Evolutionary conservation across 257 asterid genomes (phyloP).

Genomic region (Solanum commersonii): DNA sequence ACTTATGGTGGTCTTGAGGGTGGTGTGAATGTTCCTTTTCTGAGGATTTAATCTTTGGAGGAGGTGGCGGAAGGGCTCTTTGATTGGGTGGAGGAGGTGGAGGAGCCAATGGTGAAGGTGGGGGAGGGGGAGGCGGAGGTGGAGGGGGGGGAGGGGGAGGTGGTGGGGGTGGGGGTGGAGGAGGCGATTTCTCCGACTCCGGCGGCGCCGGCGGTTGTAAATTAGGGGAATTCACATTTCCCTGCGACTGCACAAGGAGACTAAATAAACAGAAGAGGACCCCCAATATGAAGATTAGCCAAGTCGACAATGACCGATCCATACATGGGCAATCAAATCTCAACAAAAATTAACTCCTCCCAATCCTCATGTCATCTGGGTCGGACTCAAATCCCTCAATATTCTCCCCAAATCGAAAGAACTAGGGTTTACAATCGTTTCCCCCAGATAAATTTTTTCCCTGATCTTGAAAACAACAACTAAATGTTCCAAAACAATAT

Average conservation of each 20-base stretch:
- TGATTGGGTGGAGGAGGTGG: slow-evolving; percentile 5
- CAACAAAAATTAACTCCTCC: slow-evolving; percentile 9
- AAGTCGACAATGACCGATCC: slow-evolving; percentile 39
- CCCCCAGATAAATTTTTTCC: not conserved
- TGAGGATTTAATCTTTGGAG: not conserved
- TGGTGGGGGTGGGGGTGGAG: not conserved
- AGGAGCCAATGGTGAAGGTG: slow-evolving; percentile 12
- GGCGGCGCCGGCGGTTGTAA: slow-evolving; percentile 7
- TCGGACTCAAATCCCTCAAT: slow-evolving; percentile 7
- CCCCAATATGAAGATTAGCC: slow-evolving; percentile 12
- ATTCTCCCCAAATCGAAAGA: not conserved
- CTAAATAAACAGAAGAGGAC: slow-evolving; percentile 17
- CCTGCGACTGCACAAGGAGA: slow-evolving; percentile 35
- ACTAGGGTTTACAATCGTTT: not conserved
- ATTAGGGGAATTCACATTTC: slow-evolving; percentile 16
- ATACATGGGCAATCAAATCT: slow-evolving; percentile 13
- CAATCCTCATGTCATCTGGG: slow-evolving; percentile 39
- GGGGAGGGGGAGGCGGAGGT: not conserved
- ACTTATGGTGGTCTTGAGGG: not conserved
- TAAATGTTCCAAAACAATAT: not conserved
- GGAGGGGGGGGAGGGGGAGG: slow-evolving; percentile 4
- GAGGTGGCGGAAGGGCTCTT: not conserved
- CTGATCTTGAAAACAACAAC: not conserved
- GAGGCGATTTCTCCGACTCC: not conserved
- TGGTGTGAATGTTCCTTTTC: not conserved